Base-by-base conservation (phyloP, 495 filamentous ascomycete genomes). In the Penicillium pancosmium region DNA sequence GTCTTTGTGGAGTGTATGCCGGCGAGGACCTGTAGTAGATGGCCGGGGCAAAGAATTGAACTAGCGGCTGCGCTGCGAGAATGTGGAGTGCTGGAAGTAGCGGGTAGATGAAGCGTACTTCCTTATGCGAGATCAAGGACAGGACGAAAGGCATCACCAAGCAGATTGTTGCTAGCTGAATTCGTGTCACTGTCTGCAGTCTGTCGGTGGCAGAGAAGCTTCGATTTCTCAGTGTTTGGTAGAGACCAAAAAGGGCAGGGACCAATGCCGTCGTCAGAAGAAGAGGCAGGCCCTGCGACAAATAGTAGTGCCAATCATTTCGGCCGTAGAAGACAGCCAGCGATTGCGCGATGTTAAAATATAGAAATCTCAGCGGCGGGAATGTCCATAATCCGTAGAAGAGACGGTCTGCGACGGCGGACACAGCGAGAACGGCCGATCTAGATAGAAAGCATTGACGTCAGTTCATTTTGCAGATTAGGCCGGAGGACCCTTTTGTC, bases 81-180 rank as follows among this genome's bases (percentile, higher is more conserved):
- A 95, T 78, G 69, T 96, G 92, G 13, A 98, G 80, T 16, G 88
- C 79, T 5, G 94, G 94, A 1, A 98, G 81, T 40, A 98, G 83
- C 5, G 94, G 95, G 67, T 96, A 97, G 61, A 98, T 89, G 76
- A 98, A 98, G 62, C 94, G 91, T 59, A 97, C 90, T 83, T 98
- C 94, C 73, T 98, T 98, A 77, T 98, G 94, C 25, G 93, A 86
- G 55, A 98, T 89, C 13, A 90, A 59, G 9, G 91, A 95, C 18
- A 98, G 84, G 18, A 78, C 68, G 0, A 74, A 62, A 21, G 87
- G 81, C 62, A 91, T 87, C 27, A 82, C 60, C 34, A 91, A 36
- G 34, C 83, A 78, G 0, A 86, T 80, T 15, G 79, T 78, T 35
- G 86, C 83, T 15, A 97, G 74, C 47, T 89, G 85, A 41, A 78